Evolutionary conservation across 2,329 filamentous ascomycete genomes (phyloP).

Genomic region (Venturia aucupariae): DNA sequence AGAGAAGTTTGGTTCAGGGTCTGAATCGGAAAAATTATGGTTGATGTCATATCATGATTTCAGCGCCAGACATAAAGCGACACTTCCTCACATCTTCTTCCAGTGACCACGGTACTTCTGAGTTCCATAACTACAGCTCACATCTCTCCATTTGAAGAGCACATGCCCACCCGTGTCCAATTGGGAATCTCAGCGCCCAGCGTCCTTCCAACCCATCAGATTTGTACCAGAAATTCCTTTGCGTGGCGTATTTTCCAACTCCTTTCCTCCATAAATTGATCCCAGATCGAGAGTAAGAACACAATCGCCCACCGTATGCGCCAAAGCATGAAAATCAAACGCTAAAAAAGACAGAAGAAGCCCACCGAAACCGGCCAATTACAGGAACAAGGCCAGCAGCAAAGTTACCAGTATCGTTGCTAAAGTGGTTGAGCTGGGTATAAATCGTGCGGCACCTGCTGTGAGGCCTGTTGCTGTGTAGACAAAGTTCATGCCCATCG

Average conservation of each 20-base stretch:
- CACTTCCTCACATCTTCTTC: neutral
- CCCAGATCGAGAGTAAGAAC: neutral
- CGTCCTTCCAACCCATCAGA: neutral
- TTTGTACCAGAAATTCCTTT: neutral
- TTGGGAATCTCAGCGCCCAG: neutral
- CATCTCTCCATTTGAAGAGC: neutral
- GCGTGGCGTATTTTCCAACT: neutral
- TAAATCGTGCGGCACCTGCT: conserved; percentile 4
- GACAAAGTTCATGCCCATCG: conserved; percentile 15
- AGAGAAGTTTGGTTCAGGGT: neutral
- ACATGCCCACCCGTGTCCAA: neutral
- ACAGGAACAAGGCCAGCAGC: neutral
- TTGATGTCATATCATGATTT: neutral
- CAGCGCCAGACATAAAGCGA: no score
- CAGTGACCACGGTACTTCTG: neutral
- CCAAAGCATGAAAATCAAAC: neutral
- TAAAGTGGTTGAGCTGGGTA: conserved; percentile 5
- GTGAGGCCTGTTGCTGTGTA: conserved; percentile 15
- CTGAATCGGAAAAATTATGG: neutral
- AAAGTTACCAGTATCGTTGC: neutral
- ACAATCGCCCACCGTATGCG: neutral
- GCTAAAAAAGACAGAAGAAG: neutral
- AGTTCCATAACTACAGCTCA: neutral
- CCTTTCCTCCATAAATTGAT: neutral
- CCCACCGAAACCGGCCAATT: neutral